Percentiles rank a stretch among this genome's conserved stretches.
Evolutionary conservation across 2,329 filamentous ascomycete genomes (phyloP).

Genomic region (Epichloe amarillans): DNA sequence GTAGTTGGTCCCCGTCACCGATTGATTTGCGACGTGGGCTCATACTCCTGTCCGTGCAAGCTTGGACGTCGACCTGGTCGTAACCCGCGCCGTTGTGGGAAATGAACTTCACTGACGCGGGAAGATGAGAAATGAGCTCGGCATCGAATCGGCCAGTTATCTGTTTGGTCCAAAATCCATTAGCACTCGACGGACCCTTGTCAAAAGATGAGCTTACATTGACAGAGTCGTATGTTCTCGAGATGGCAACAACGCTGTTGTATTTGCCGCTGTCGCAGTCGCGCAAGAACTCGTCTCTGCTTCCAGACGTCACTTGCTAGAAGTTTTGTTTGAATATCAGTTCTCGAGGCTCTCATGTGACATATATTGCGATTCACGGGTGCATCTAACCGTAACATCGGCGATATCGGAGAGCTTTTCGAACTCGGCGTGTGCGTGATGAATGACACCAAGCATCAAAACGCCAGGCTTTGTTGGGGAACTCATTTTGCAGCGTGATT

Average conservation of each 20-base stretch:
- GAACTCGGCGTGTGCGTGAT: constrained; percentile 10
- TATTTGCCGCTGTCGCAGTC: constrained; percentile 45
- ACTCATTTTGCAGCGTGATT: not conserved
- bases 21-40: not conserved
- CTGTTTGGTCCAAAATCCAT: not conserved
- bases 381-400: constrained; percentile 6
- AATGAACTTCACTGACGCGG: constrained; percentile 27
- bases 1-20: too few relatives aligned
- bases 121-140: constrained; percentile 39
- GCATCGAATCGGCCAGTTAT: constrained; percentile 51
- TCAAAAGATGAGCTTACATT: not conserved
- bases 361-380: not conserved
- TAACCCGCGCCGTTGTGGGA: constrained; percentile 41
- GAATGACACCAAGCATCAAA: constrained; percentile 10
- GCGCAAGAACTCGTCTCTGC: constrained; percentile 8
- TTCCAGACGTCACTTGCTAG: constrained; percentile 8
- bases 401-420: constrained; percentile 8
- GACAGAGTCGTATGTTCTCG: constrained; percentile 36
- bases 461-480: constrained; percentile 5
- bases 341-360: not conserved
- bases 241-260: constrained; percentile 43
- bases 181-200: not conserved
- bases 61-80: constrained; percentile 53
- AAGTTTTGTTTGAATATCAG: not conserved
- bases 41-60: constrained; percentile 33